Evolutionary conservation across 352 stramenopile genomes (phyloP).

Genomic region (Pythium dissimile): DNA sequence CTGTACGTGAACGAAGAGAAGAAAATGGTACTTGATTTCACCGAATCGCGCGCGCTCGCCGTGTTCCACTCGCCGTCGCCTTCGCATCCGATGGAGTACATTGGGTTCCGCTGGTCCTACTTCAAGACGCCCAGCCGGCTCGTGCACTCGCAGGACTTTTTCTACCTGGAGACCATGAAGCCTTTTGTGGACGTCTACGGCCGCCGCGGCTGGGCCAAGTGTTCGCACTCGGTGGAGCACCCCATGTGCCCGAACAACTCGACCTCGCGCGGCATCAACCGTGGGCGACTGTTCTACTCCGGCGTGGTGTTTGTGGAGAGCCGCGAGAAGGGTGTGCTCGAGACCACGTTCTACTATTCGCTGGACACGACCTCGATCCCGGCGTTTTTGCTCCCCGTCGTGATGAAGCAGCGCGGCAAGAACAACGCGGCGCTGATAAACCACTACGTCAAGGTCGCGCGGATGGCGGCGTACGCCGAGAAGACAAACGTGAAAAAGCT

Average conservation of each 20-base stretch:
- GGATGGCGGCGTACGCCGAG: slow-evolving; percentile 27
- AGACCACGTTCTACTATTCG: slow-evolving; percentile 56
- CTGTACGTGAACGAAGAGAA: slow-evolving; percentile 60
- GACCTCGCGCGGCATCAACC: slow-evolving; percentile 35
- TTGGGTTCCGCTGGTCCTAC: slow-evolving; percentile 65
- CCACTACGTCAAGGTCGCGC: slow-evolving; percentile 64
- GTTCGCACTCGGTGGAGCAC: slow-evolving; percentile 68
- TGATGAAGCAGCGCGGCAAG: slow-evolving; percentile 57
- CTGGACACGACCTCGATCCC: slow-evolving; percentile 47
- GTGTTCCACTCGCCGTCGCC: slow-evolving; percentile 39
- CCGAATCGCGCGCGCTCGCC: slow-evolving; percentile 48
- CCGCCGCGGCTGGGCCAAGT: slow-evolving; percentile 65
- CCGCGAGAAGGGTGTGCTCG: slow-evolving; percentile 38
- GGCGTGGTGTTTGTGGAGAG: slow-evolving; percentile 72
- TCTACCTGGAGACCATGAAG: slow-evolving; percentile 73
- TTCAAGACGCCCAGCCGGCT: slow-evolving; percentile 58
- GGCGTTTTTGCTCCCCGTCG: slow-evolving; percentile 38
- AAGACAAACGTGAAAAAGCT: slow-evolving; percentile 16
- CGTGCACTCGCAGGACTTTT: slow-evolving; percentile 68
- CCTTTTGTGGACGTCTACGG: slow-evolving; percentile 48
- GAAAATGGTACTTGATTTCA: slow-evolving; percentile 75
- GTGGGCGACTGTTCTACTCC: slow-evolving; percentile 55
- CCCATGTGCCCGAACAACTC: slow-evolving; percentile 51
- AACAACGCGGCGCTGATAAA: slow-evolving; percentile 62
- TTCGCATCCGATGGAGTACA: slow-evolving; percentile 43